Conservation (phyloP, 2,329 filamentous ascomycete species). For the Xylariales sp. region DNA sequence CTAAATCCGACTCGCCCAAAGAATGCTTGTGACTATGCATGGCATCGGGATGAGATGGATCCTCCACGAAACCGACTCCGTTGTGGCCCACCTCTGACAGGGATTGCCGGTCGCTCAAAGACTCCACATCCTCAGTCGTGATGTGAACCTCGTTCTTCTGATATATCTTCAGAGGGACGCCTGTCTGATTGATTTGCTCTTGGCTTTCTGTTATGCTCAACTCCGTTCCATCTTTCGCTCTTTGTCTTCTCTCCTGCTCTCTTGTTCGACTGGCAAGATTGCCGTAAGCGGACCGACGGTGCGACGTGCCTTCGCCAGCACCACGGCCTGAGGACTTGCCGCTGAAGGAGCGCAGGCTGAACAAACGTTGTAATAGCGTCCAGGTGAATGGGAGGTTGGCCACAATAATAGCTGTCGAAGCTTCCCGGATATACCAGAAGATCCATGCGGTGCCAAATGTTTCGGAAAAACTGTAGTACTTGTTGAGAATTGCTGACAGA, state of each 20-base stretch:
- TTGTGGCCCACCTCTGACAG: neutral
- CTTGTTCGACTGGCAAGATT: constrained; percentile 16
- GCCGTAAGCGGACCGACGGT: constrained; percentile 19
- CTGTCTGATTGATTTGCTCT: constrained; percentile 31
- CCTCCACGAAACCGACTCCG: neutral
- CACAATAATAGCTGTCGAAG: constrained; percentile 39
- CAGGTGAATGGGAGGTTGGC: constrained; percentile 39
- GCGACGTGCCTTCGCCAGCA: constrained; percentile 14
- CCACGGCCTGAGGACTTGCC: constrained; percentile 24
- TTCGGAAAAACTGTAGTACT: constrained; percentile 36
- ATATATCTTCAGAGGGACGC: constrained; percentile 33
- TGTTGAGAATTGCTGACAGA: constrained; percentile 44
- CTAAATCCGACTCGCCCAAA: too few species aligned
- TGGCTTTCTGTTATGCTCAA: constrained; percentile 30
- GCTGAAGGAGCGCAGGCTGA: constrained; percentile 30
- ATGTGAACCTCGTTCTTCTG: constrained; percentile 30
- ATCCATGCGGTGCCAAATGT: constrained; percentile 35
- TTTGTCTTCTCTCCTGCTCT: constrained; percentile 13
- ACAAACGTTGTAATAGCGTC: constrained; percentile 35
- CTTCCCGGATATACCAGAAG: constrained; percentile 42
- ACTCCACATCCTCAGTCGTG: constrained; percentile 8
- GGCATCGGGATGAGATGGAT: too few species aligned
- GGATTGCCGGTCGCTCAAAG: neutral
- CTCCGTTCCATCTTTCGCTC: neutral
- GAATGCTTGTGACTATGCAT: too few species aligned